phyloP scores from a whole-genome alignment of 768 basidiomycete genomes.

The Aureoboletus auriporus region DNA sequence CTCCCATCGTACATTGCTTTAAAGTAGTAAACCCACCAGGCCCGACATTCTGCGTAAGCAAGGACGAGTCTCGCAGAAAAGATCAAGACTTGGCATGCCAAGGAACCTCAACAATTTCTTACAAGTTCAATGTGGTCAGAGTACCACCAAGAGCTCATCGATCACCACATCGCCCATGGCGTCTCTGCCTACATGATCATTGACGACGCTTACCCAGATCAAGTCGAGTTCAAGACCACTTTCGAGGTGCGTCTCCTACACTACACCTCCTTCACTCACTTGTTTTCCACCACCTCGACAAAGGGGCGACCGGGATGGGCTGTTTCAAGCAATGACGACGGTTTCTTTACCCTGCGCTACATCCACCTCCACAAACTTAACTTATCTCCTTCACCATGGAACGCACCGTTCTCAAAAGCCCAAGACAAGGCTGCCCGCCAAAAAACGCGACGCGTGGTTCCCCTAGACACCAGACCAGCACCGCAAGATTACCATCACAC shows the following conservation, averaged over 20 bases:
- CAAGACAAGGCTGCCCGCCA: neutral
- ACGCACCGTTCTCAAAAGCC: neutral
- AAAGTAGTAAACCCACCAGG: too few relatives aligned
- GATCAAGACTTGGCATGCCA: too few relatives aligned
- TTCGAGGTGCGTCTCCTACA: conserved; percentile 14
- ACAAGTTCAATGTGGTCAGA: too few relatives aligned
- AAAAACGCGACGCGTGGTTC: conserved; percentile 28
- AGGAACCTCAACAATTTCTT: too few relatives aligned
- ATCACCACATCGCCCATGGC: conserved; percentile 22
- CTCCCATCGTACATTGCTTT: too few relatives aligned
- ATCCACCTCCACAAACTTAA: conserved; percentile 27
- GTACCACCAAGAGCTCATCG: conserved; percentile 32
- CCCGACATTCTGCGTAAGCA: too few relatives aligned
- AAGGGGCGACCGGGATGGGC: conserved; percentile 12
- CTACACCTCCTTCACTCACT: too few relatives aligned
- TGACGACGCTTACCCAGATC: conserved; percentile 6
- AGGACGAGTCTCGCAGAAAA: too few relatives aligned
- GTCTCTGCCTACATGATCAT: conserved; percentile 26
- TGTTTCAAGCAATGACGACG: conserved; percentile 24
- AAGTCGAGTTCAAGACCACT: conserved; percentile 23
- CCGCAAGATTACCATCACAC: too few relatives aligned
- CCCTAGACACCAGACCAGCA: conserved; percentile 27
- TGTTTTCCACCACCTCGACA: conserved; percentile 18
- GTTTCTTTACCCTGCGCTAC: conserved; percentile 26
- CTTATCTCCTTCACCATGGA: conserved; percentile 15